These are phyloP conservation scores for Psidium guajava DNA, from an alignment of 345 rosid species.

Conservation along the genomic window DNA sequence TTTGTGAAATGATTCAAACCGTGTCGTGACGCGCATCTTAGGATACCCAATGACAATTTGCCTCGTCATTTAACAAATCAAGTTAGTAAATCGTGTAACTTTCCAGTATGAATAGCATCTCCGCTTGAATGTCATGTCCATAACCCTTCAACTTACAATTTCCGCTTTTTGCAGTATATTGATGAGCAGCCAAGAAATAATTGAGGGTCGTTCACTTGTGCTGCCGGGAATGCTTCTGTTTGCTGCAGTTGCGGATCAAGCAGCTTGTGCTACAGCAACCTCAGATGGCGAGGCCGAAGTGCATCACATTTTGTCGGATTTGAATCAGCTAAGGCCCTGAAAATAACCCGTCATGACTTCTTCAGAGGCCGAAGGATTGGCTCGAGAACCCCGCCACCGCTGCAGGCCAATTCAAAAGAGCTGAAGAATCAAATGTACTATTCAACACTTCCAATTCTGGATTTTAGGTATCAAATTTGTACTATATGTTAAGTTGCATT, in stretches of 20 bases:
- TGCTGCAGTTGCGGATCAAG: background rate
- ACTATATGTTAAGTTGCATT: too few species aligned
- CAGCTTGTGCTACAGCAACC: background rate
- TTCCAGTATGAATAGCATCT: background rate
- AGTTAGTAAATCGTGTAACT: fast-evolving
- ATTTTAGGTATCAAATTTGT: too few species aligned
- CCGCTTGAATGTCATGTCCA: fast-evolving
- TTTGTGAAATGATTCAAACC: background rate
- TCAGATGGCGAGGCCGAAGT: background rate
- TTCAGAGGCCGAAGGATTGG: background rate
- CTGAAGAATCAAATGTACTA: background rate
- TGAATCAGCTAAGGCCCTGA: fast-evolving
- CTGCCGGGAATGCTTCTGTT: background rate
- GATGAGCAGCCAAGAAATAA: too few species aligned
- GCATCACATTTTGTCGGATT: background rate
- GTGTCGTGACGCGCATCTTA: too few species aligned
- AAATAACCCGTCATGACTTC: background rate
- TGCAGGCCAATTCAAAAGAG: background rate
- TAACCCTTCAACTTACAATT: too few species aligned
- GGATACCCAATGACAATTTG: too few species aligned
- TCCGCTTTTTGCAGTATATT: too few species aligned
- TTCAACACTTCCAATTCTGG: too few species aligned
- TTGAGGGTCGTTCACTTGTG: too few species aligned
- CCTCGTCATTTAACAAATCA: background rate
- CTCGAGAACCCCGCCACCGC: fast-evolving